These are phyloP conservation scores for Boletus rubropictus DNA, from an alignment of 768 basidiomycete species.

Conservation along the genomic window DNA sequence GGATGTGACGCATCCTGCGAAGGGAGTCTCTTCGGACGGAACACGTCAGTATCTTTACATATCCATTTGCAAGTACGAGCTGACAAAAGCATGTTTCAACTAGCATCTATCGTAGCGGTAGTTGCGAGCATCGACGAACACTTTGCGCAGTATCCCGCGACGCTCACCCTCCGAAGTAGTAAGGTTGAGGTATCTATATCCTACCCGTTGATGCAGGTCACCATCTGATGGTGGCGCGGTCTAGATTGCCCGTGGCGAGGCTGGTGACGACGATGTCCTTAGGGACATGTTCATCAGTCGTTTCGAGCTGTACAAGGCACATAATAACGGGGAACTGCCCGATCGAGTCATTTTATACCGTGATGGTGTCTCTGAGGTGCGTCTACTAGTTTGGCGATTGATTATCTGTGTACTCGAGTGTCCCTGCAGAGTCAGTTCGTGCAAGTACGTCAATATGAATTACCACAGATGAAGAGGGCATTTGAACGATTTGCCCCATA, in stretches of 20 bases:
- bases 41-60: slow-evolving; percentile 27
- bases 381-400: slow-evolving; percentile 3
- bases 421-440: slow-evolving; percentile 40
- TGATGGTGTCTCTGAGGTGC: slow-evolving; percentile 78
- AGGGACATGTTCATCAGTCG: slow-evolving; percentile 45
- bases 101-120: slow-evolving; percentile 48
- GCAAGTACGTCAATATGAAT: slow-evolving; percentile 40
- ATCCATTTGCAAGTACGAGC: neutral
- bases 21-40: slow-evolving; percentile 51
- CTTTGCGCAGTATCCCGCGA: slow-evolving; percentile 47
- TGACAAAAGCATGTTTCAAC: neutral
- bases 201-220: neutral
- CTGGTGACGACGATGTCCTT: slow-evolving; percentile 36
- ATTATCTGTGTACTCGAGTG: neutral
- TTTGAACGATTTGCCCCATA: slow-evolving; percentile 40
- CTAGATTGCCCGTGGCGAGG: slow-evolving; percentile 11
- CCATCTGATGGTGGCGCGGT: neutral
- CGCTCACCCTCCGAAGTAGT: slow-evolving; percentile 42
- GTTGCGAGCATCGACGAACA: slow-evolving; percentile 44
- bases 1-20: slow-evolving; percentile 68
- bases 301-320: slow-evolving; percentile 33
- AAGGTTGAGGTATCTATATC: slow-evolving; percentile 56
- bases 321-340: slow-evolving; percentile 35
- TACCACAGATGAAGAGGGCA: slow-evolving; percentile 36
- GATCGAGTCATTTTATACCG: slow-evolving; percentile 44